Conservation (phyloP, 139 green algal genomes). For the Chlamydomonas asymmetrica region DNA sequence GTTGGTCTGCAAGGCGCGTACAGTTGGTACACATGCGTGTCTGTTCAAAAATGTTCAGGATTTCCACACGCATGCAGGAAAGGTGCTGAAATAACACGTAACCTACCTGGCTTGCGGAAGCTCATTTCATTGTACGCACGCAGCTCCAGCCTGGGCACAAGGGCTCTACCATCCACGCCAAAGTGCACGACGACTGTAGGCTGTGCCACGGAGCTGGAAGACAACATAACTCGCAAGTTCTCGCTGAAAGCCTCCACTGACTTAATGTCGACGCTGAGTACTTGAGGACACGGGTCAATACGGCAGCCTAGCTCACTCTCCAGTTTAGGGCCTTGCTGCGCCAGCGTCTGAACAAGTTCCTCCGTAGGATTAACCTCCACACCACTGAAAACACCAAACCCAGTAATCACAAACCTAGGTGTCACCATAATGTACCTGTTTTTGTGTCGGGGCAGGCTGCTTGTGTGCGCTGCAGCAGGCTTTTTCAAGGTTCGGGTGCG, state of each 20-base stretch:
- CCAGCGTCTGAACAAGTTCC: constrained; percentile 25
- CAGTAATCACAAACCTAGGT: neutral
- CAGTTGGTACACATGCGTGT: no score
- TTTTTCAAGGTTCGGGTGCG: neutral
- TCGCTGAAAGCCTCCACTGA: neutral
- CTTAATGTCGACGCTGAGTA: neutral
- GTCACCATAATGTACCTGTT: no score
- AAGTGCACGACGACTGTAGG: constrained; percentile 33
- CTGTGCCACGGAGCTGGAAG: no score
- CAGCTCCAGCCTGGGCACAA: constrained; percentile 37
- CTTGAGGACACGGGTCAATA: neutral
- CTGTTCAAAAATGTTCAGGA: no score
- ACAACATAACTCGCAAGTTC: neutral
- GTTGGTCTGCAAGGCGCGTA: no score
- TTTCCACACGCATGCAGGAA: constrained; percentile 4
- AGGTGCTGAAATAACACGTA: constrained; percentile 19
- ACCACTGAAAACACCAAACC: neutral
- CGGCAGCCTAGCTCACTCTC: neutral
- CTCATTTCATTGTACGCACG: constrained; percentile 45
- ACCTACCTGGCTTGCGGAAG: constrained; percentile 46
- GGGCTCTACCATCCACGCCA: constrained; percentile 34
- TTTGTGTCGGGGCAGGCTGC: neutral
- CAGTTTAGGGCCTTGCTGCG: neutral
- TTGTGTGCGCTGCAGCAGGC: neutral
- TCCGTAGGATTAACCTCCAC: constrained; percentile 40